Base-by-base conservation (phyloP, 2,329 filamentous ascomycete species). In the Fusarium penzigii region DNA sequence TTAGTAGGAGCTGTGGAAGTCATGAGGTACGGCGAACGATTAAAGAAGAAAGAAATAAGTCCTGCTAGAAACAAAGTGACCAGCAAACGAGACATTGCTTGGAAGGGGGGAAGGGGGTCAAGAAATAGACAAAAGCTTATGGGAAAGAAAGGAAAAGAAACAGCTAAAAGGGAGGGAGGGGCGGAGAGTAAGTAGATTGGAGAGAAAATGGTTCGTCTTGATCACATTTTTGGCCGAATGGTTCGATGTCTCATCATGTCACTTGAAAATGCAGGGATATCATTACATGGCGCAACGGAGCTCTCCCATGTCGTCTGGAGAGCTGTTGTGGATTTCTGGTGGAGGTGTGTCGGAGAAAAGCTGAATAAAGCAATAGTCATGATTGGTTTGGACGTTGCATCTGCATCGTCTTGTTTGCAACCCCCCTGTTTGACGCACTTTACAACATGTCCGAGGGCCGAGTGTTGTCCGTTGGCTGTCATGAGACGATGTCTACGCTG, bases 11-110 rank as follows among this genome's bases (percentile, higher is more conserved):
- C 57, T 46, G 47, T 50, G n/a, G 63, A 62, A 49, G 64, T 61
- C 58, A 74, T 70, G 51, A 67, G 62, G 61, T 63, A 68, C 1
- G 72, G 72, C 14, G 72, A 72, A 51, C 70, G 61, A 36, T 65
- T 68, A 25, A 70, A 51, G 46, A 74, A 66, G 34, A 60, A 32
- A 11, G 58, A 25, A 25, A 25, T 51, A 29, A 69, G 39, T 49
- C 65, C 66, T 25, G 64, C 62, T 25, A 39, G 71, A 51, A 32
- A 72, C 59, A 48, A 63, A 61, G 50, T 65, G 62, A 13, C 65
- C 52, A 42, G 62, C 62, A 39, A 72, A 58, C 13, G 70, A 57
- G 41, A 68, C 20, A 25, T 25, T 25, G 20, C 20, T 25, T 25
- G 25, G 48, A 59, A 46, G 32, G 17, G 9, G 29, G 8, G 46